Conservation (phyloP, 2,329 filamentous ascomycete species). For the Daldinia eschscholtzii region DNA sequence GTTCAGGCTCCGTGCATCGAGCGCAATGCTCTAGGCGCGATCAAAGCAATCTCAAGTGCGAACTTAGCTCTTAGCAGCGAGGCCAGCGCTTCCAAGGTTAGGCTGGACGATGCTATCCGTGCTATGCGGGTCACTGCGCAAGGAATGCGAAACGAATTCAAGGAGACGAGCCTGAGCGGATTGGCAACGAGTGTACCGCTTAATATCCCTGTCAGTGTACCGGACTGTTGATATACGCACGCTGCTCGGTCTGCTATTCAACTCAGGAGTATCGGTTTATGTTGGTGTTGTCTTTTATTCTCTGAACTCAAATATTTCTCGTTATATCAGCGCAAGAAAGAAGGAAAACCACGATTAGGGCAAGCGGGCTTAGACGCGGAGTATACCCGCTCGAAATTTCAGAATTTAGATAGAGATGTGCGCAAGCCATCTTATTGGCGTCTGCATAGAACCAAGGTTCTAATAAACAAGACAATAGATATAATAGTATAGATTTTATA, state of each 20-base stretch:
- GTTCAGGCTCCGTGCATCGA: constrained; percentile 66
- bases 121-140: constrained; percentile 65
- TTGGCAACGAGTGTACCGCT: constrained; percentile 64
- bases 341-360: background rate
- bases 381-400: background rate
- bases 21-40: constrained; percentile 63
- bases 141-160: constrained; percentile 67
- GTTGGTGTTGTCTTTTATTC: constrained; percentile 1
- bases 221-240: constrained; percentile 57
- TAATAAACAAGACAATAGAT: constrained; percentile 7
- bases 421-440: background rate
- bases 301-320: background rate
- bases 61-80: constrained; percentile 62
- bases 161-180: constrained; percentile 65
- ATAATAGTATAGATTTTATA: constrained; percentile 19
- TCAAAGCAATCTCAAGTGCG: constrained; percentile 65
- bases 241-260: no score
- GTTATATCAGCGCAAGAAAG: background rate
- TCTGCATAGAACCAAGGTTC: background rate
- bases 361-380: background rate
- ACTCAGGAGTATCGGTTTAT: background rate
- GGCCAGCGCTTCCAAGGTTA: constrained; percentile 61
- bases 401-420: background rate
- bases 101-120: constrained; percentile 64
- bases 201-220: constrained; percentile 65